phyloP scores from a whole-genome alignment of 192 early-diverging fungal genomes.

The Polychytrium aggregatum region DNA sequence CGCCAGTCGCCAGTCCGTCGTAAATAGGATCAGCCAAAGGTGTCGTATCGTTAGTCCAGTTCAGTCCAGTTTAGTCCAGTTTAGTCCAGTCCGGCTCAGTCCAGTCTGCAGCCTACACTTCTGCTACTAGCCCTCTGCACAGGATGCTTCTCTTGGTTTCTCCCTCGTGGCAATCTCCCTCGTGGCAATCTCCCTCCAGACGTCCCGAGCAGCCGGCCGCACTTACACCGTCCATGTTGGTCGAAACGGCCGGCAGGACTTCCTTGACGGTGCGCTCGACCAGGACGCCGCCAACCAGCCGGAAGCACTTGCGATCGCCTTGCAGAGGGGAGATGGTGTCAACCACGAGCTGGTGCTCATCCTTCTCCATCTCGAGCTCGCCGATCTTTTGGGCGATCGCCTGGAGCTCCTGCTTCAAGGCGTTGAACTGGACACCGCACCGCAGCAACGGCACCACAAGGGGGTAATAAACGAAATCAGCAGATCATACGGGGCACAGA shows the following conservation, averaged over 20 bases:
- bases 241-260: conserved; percentile 76
- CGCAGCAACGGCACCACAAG: too few relatives aligned
- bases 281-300: conserved; percentile 85
- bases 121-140: too few relatives aligned
- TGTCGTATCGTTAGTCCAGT: too few relatives aligned
- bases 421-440: conserved; percentile 39
- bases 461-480: too few relatives aligned
- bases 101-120: too few relatives aligned
- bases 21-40: too few relatives aligned
- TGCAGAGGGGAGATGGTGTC: conserved; percentile 81
- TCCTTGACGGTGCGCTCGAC: conserved; percentile 89
- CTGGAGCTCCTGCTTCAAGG: conserved; percentile 72
- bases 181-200: background rate
- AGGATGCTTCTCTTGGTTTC: background rate
- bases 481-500: too few relatives aligned
- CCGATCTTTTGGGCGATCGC: conserved; percentile 81
- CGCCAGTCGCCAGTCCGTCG: too few relatives aligned
- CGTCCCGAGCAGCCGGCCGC: background rate
- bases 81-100: too few relatives aligned
- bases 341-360: conserved; percentile 93
- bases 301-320: conserved; percentile 79
- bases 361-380: conserved; percentile 84
- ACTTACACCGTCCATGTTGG: conserved; percentile 73
- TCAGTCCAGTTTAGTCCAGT: too few relatives aligned
- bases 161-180: background rate